Evolutionary conservation across 192 early-diverging fungal genomes (phyloP), one percentile per base, ranked within the genome.

Genomic region (Spizellomyces sp.): DNA sequence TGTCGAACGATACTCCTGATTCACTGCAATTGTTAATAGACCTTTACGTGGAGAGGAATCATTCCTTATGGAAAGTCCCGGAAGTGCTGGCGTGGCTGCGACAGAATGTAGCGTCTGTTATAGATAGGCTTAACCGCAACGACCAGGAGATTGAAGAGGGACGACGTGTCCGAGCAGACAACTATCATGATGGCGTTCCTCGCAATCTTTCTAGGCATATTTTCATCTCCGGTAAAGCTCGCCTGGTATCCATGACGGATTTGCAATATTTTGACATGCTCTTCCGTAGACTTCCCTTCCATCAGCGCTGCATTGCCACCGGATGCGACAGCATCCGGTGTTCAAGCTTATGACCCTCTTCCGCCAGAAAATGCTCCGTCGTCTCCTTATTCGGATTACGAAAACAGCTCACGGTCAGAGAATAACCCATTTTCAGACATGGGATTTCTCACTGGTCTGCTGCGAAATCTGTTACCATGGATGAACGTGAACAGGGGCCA

Each of bases 1-100:
- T 21, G 5, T 17, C n/a, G 27, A 22, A 10, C 61, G 42, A 45
- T 6, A 67, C 73, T 41, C 22, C 76, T n/a, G 10, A 42, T 17
- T 27, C 76, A 21, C 42, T 83, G 55, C 15, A 45, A 12, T 22
- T 86, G 5, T 60, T 92, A 45, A 79, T 92, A 48, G 77, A 84
- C 21, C 75, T 94, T 67, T 95, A 89, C 80, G 88, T 90, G 6
- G 91, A 94, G 76, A 80, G 90, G 41, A 87, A 78, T 55, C 83
- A 85, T 67, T 77, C 91, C 45, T 75, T 95, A 48, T 98, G 94
- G 91, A 93, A 94, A 57, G 89, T 91, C 56, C 92, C 94, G 4
- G 91, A 94, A 61, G 81, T 86, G 10, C 64, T 84, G 19, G 65
- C 73, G 0, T 86, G 80, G 79, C 57, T 87, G 15, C 64, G 76